These are phyloP conservation scores for Fimicolochytrium jonesii DNA, from an alignment of 192 early-diverging fungal genomes.

Conservation along the genomic window DNA sequence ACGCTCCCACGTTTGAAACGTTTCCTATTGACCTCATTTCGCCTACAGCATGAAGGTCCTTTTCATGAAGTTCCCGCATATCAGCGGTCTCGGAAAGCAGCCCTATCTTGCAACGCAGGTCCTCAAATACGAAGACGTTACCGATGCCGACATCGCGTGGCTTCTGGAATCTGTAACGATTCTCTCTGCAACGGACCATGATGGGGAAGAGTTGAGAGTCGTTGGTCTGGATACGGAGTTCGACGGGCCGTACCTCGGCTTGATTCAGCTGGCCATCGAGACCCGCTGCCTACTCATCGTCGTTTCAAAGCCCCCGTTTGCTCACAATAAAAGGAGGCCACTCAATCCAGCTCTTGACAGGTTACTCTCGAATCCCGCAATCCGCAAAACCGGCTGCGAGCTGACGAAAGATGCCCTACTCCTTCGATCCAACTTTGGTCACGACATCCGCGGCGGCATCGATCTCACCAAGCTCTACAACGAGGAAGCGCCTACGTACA, in stretches of 20 bases:
- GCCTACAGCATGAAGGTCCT: no score
- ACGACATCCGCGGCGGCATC: constrained; percentile 1
- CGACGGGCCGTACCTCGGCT: not conserved
- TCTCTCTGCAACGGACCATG: not conserved
- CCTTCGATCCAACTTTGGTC: constrained; percentile 4
- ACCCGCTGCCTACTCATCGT: not conserved
- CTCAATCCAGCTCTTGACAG: not conserved
- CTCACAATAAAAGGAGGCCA: not conserved
- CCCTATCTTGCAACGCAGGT: not conserved
- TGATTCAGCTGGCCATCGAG: not conserved
- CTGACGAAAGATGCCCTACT: constrained; percentile 1
- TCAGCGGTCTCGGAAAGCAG: not conserved
- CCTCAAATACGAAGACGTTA: not conserved
- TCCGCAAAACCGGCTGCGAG: constrained; percentile 3
- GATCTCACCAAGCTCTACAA: constrained; percentile 7
- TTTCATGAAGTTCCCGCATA: no score
- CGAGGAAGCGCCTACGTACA: not conserved
- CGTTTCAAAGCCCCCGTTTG: not conserved
- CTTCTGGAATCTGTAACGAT: not conserved
- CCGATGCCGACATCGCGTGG: not conserved
- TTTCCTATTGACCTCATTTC: no score
- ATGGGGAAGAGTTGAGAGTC: not conserved
- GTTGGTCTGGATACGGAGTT: constrained; percentile 1
- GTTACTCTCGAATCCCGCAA: not conserved
- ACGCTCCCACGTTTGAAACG: no score